Conservation (phyloP, 1,284 basidiomycete genomes). For the Cystobasidiaceae sp. region DNA sequence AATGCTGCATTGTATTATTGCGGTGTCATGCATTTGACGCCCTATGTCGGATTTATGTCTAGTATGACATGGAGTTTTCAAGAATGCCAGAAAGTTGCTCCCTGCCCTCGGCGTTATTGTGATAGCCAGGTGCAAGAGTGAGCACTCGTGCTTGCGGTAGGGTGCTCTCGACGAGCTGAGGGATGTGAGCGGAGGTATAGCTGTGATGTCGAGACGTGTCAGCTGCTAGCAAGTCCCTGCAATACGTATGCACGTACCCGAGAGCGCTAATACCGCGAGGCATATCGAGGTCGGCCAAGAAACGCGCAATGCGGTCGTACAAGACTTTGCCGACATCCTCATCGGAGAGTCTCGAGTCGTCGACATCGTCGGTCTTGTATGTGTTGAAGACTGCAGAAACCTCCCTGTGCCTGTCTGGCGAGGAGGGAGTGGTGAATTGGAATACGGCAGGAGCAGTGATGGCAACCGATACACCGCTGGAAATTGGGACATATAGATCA, state of each 20-base stretch:
- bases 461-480: conserved; percentile 58
- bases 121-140: conserved; percentile 66
- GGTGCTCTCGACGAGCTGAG: conserved; percentile 71
- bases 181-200: conserved; percentile 38
- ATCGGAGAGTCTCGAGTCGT: conserved; percentile 63
- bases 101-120: conserved; percentile 38
- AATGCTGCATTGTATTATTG: too few relatives aligned
- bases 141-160: conserved; percentile 80
- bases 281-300: conserved; percentile 79
- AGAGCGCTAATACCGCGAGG: conserved; percentile 82
- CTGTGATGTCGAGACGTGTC: conserved; percentile 2
- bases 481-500: too few relatives aligned
- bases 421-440: conserved; percentile 85
- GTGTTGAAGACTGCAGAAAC: conserved; percentile 71
- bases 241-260: too few relatives aligned
- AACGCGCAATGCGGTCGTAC: conserved; percentile 82
- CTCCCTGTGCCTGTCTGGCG: conserved; percentile 82
- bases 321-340: conserved; percentile 72
- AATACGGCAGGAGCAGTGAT: conserved; percentile 86
- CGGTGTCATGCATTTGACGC: too few relatives aligned
- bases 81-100: conserved; percentile 42
- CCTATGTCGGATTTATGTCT: too few relatives aligned
- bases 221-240: too few relatives aligned
- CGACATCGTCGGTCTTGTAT: conserved; percentile 60
- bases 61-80: conserved; percentile 36